Evolutionary conservation across 805 yeast genomes (phyloP).

Genomic region (Wickerhamiella lipophila): DNA sequence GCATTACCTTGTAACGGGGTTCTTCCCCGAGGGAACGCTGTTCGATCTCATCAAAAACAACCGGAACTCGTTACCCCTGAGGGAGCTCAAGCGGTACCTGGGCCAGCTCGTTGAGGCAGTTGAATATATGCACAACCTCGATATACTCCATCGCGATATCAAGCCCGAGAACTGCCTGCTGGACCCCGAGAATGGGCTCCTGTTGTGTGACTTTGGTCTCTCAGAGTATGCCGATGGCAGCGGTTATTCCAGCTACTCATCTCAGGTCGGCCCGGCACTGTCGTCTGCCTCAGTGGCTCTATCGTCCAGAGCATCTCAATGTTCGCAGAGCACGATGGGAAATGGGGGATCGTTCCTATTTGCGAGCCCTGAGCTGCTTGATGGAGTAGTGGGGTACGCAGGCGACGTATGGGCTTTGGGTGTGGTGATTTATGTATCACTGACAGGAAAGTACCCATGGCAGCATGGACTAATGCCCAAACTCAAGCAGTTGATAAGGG

Average conservation of each 20-base stretch:
- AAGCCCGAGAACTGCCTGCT: constrained; percentile 70
- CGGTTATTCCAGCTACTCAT: not conserved
- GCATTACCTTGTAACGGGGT: constrained; percentile 59
- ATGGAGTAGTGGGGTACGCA: constrained; percentile 42
- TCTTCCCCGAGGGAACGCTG: constrained; percentile 64
- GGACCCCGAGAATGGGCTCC: constrained; percentile 34
- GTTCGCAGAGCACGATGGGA: not conserved
- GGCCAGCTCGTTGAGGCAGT: constrained; percentile 49
- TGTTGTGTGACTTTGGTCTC: constrained; percentile 89
- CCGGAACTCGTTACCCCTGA: constrained; percentile 32
- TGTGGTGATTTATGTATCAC: constrained; percentile 58
- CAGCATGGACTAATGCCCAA: constrained; percentile 75
- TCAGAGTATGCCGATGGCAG: constrained; percentile 22
- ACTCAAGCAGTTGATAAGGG: constrained; percentile 52
- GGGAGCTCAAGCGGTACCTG: constrained; percentile 42
- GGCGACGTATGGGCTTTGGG: constrained; percentile 93
- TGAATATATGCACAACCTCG: constrained; percentile 48
- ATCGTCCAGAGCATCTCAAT: not conserved
- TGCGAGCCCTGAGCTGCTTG: constrained; percentile 76
- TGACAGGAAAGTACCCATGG: constrained; percentile 67
- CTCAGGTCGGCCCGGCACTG: constrained; percentile 10
- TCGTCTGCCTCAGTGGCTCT: constrained; percentile 2
- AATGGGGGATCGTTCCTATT: constrained; percentile 70
- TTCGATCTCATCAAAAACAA: constrained; percentile 36
- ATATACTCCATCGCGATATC: constrained; percentile 69